Percentiles rank a stretch among this genome's conserved stretches.
Conservation (phyloP, 2,329 filamentous ascomycete species). For the Periconia sp. region DNA sequence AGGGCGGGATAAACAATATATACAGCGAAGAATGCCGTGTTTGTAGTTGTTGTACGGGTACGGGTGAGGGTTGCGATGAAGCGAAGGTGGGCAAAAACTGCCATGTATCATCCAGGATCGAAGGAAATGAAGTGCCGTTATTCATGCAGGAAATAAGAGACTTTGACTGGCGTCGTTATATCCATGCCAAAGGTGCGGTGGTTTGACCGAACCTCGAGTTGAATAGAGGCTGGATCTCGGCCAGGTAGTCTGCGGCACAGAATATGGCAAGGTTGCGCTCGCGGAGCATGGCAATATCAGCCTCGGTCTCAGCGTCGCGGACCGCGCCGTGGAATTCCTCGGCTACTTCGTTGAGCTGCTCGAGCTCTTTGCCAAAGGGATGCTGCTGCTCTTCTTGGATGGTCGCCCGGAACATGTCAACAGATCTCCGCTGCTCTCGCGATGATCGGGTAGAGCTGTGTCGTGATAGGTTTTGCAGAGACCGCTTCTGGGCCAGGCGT, state of each 20-base stretch:
- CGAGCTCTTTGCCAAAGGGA: slow-evolving; percentile 87
- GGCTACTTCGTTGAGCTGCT: slow-evolving; percentile 87
- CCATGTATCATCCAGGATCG: neutral
- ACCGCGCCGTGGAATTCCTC: slow-evolving; percentile 74
- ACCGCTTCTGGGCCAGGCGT: slow-evolving; percentile 69
- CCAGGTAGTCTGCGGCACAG: slow-evolving; percentile 78
- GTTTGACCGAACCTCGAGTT: slow-evolving; percentile 22
- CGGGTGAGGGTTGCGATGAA: neutral
- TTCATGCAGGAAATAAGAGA: neutral
- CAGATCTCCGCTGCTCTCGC: slow-evolving; percentile 55
- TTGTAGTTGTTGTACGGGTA: neutral
- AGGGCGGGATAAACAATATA: neutral
- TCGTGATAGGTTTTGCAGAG: slow-evolving; percentile 51
- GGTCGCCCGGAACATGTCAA: slow-evolving; percentile 45
- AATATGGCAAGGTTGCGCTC: slow-evolving; percentile 72
- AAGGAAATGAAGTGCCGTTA: neutral
- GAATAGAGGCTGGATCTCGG: slow-evolving; percentile 71
- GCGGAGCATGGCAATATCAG: slow-evolving; percentile 71
- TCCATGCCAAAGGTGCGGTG: slow-evolving; percentile 37
- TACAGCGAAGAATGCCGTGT: slow-evolving; percentile 1
- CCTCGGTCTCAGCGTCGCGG: slow-evolving; percentile 66
- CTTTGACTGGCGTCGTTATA: slow-evolving; percentile 21
- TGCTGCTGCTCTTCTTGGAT: slow-evolving; percentile 53
- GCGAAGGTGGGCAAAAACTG: neutral
- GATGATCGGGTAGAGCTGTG: slow-evolving; percentile 56